Conservation (phyloP, 805 yeast genomes). For the Gaillardinia entomophila region DNA sequence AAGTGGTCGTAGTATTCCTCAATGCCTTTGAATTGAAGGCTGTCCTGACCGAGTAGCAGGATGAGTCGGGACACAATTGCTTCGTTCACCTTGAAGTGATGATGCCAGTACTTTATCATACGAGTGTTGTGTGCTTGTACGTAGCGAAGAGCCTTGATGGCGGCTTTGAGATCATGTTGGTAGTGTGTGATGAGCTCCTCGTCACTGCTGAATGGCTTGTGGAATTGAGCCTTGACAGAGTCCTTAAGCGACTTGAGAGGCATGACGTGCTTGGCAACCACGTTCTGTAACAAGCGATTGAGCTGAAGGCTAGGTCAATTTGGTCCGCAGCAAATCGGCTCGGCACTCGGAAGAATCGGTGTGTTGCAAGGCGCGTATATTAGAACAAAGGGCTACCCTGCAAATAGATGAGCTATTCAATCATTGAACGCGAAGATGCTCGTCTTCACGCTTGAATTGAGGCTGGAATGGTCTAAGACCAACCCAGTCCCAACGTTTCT, state of each 20-base stretch:
- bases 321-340: neutral
- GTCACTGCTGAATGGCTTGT: conserved; percentile 13
- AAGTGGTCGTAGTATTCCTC: conserved; percentile 24
- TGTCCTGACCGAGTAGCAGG: conserved; percentile 25
- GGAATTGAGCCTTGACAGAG: neutral
- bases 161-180: conserved; percentile 36
- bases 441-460: too few relatives aligned
- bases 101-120: conserved; percentile 21
- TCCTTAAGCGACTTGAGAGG: too few relatives aligned
- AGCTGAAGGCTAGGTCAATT: neutral
- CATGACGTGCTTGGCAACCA: too few relatives aligned
- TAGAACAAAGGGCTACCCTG: too few relatives aligned
- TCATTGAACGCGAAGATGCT: too few relatives aligned
- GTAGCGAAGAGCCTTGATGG: conserved; percentile 40
- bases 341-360: neutral
- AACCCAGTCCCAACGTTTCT: neutral
- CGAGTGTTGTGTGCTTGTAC: conserved; percentile 21
- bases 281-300: too few relatives aligned
- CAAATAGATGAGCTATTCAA: too few relatives aligned
- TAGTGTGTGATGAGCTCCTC: conserved; percentile 37
- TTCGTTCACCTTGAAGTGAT: conserved; percentile 25
- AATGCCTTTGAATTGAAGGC: conserved; percentile 31
- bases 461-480: neutral
- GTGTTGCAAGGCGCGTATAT: too few relatives aligned
- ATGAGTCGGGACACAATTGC: conserved; percentile 24